phyloP scores from a whole-genome alignment of 129 eudicot genomes.

The Calendula officinalis region DNA sequence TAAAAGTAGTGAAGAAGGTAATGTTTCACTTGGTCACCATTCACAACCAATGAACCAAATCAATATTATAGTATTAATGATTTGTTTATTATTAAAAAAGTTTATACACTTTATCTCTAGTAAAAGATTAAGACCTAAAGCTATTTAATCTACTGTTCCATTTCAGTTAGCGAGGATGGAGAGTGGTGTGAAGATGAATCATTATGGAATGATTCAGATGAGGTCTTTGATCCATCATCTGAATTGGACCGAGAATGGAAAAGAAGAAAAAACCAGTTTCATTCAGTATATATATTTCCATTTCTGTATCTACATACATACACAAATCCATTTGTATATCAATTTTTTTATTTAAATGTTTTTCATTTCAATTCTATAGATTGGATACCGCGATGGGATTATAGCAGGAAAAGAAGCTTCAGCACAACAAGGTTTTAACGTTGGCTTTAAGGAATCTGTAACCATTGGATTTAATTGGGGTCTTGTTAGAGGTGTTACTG shows the following conservation, averaged over 20 bases:
- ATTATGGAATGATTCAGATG: constrained; percentile 45
- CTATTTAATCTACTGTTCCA: constrained; percentile 5
- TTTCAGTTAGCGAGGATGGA: constrained; percentile 42
- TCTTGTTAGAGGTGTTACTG: constrained; percentile 69
- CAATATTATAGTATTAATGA: too few relatives aligned
- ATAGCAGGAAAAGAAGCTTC: constrained; percentile 75
- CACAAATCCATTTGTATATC: not conserved
- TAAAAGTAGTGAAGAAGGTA: too few relatives aligned
- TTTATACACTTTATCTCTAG: too few relatives aligned
- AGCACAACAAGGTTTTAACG: constrained; percentile 69
- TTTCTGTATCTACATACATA: constrained; percentile 33
- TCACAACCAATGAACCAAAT: too few relatives aligned
- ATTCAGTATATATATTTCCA: constrained; percentile 45
- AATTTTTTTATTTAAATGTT: constrained; percentile 22
- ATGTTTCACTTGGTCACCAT: too few relatives aligned
- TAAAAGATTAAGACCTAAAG: not conserved
- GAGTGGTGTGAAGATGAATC: constrained; percentile 59
- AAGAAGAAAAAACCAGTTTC: constrained; percentile 63
- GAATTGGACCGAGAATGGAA: constrained; percentile 77
- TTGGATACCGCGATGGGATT: constrained; percentile 80
- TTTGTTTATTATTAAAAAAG: too few relatives aligned
- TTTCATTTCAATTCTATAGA: constrained; percentile 39
- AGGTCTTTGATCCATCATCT: constrained; percentile 34
- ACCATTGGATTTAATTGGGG: constrained; percentile 47
- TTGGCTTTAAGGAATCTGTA: constrained; percentile 63